Conservation (phyloP, 2,329 filamentous ascomycete genomes). For the Alternaria brassicicola region DNA sequence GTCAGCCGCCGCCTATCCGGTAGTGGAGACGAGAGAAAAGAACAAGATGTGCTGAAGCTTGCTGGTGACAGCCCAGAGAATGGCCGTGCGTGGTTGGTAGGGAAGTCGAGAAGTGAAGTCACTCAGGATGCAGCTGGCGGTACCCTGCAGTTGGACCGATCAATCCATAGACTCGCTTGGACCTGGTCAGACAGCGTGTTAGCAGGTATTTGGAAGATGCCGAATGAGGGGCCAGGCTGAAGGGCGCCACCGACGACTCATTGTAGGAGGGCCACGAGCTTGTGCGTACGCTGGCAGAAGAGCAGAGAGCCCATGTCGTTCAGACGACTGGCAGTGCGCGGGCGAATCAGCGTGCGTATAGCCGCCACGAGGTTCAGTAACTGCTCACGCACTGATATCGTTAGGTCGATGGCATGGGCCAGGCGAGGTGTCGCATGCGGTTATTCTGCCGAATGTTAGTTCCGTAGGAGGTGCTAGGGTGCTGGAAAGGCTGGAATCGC, state of each 20-base stretch:
- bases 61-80: slow-evolving; percentile 21
- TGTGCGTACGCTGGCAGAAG: slow-evolving; percentile 39
- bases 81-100: slow-evolving; percentile 39
- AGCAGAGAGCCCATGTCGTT: slow-evolving; percentile 38
- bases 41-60: slow-evolving; percentile 30
- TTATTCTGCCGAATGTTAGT: slow-evolving; percentile 23
- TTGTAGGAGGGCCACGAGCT: slow-evolving; percentile 45
- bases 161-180: slow-evolving; percentile 37
- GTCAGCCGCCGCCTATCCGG: slow-evolving; percentile 39
- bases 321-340: slow-evolving; percentile 23
- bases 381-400: slow-evolving; percentile 15
- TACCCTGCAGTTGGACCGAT: slow-evolving; percentile 26
- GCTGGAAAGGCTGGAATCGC: slow-evolving; percentile 14
- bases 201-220: slow-evolving; percentile 30
- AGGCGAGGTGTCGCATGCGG: slow-evolving; percentile 18
- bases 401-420: slow-evolving; percentile 14
- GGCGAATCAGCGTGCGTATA: slow-evolving; percentile 33
- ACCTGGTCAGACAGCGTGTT: slow-evolving; percentile 26
- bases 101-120: slow-evolving; percentile 39
- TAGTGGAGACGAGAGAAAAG: slow-evolving; percentile 34
- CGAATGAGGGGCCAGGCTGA: slow-evolving; percentile 38
- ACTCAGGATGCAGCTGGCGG: slow-evolving; percentile 29
- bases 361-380: slow-evolving; percentile 25
- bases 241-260: slow-evolving; percentile 29
- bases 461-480: slow-evolving; percentile 2